These are phyloP conservation scores for Plantago lanceolata DNA, from an alignment of 305 asterid species.

Conservation along the genomic window DNA sequence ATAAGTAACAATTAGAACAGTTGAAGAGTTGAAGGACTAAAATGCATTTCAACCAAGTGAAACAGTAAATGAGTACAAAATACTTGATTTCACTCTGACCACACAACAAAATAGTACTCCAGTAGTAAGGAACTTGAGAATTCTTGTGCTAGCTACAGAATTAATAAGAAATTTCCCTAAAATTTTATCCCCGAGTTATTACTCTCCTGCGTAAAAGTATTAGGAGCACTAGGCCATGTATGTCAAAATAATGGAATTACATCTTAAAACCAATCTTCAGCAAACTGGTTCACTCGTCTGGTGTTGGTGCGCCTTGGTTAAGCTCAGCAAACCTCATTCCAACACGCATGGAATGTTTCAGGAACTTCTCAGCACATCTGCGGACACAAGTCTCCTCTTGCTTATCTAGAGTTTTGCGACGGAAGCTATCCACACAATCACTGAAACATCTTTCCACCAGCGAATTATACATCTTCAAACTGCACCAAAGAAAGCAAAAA, in stretches of 20 bases:
- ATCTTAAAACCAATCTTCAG: neutral
- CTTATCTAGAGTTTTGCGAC: slow-evolving; percentile 64
- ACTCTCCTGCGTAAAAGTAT: too few relatives aligned
- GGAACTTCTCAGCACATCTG: slow-evolving; percentile 89
- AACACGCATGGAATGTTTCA: slow-evolving; percentile 90
- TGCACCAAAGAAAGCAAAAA: slow-evolving; percentile 28
- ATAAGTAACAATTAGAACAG: too few relatives aligned
- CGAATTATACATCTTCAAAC: slow-evolving; percentile 82
- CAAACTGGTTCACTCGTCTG: slow-evolving; percentile 29
- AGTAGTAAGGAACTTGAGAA: too few relatives aligned
- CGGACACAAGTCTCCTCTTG: slow-evolving; percentile 91
- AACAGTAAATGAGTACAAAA: too few relatives aligned
- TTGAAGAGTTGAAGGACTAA: too few relatives aligned
- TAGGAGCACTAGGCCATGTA: too few relatives aligned
- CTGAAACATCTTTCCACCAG: slow-evolving; percentile 89
- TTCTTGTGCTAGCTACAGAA: too few relatives aligned
- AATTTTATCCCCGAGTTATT: too few relatives aligned
- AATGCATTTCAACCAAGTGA: too few relatives aligned
- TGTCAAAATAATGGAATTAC: neutral
- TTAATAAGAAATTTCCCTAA: too few relatives aligned
- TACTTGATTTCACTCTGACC: too few relatives aligned
- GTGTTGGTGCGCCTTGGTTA: slow-evolving; percentile 85
- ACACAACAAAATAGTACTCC: too few relatives aligned
- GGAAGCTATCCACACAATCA: slow-evolving; percentile 68
- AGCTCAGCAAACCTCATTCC: slow-evolving; percentile 89